These are phyloP conservation scores for Bjerkandera adusta DNA, from an alignment of 1,284 basidiomycete genomes.

Conservation along the genomic window DNA sequence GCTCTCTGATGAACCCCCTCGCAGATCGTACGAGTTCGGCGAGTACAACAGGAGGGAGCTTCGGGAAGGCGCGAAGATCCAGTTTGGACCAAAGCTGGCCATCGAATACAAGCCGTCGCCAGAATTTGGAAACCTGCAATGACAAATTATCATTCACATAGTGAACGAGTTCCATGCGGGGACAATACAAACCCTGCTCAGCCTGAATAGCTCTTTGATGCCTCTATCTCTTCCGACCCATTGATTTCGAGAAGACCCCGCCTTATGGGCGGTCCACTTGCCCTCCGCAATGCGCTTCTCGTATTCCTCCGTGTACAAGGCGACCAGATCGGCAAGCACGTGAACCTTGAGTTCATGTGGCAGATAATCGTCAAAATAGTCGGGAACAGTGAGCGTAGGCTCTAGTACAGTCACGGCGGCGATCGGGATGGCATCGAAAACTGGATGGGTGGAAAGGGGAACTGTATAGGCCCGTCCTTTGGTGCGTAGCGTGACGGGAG, in stretches of 20 bases:
- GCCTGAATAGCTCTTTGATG: slow-evolving; percentile 72
- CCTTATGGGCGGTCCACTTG: slow-evolving; percentile 57
- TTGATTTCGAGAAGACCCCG: slow-evolving; percentile 51
- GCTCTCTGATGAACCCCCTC: slow-evolving; percentile 62
- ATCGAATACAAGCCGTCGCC: slow-evolving; percentile 80
- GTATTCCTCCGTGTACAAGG: slow-evolving; percentile 55
- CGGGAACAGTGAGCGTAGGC: slow-evolving; percentile 26
- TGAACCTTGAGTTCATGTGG: slow-evolving; percentile 74
- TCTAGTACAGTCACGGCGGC: slow-evolving; percentile 45
- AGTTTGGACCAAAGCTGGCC: slow-evolving; percentile 82
- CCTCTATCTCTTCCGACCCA: slow-evolving; percentile 76
- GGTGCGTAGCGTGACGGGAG: slow-evolving; percentile 32
- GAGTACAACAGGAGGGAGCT: slow-evolving; percentile 49
- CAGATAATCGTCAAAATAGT: slow-evolving; percentile 64
- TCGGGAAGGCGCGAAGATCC: slow-evolving; percentile 59
- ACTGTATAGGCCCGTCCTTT: slow-evolving; percentile 65
- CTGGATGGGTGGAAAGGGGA: slow-evolving; percentile 41
- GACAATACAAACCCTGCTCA: slow-evolving; percentile 61
- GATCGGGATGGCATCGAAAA: slow-evolving; percentile 51
- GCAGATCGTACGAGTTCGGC: slow-evolving; percentile 48
- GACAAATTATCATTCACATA: not conserved
- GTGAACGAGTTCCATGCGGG: not conserved
- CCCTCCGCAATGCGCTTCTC: slow-evolving; percentile 37
- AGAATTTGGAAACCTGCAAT: slow-evolving; percentile 76
- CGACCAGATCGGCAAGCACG: slow-evolving; percentile 55